Base-by-base conservation (phyloP, 2,329 filamentous ascomycete genomes). In the Hansfordia pulvinata region DNA sequence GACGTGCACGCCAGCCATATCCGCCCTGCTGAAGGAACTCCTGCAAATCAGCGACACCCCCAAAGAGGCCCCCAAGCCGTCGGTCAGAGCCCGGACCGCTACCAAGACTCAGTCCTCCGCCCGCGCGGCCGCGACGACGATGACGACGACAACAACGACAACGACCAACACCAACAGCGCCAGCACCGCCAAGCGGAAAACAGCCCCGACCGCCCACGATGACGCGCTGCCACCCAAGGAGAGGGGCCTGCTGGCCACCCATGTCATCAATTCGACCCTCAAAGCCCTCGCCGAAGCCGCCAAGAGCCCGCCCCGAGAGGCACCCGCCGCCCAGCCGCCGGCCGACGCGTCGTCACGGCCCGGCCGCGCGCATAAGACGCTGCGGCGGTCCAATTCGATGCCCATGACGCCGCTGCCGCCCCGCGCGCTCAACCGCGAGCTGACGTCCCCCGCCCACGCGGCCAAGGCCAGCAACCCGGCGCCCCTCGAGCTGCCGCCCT, bases 261-360 rank as follows among this genome's bases (percentile, higher is more conserved):
- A 84, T 34, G 60, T 83, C 19, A 70, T 84, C 40, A 88, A 86
- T 45, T 58, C 60, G 6, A 64, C 74, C 2, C 58, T 86, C 20
- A 84, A 80, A 41, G 62, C 67, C 8, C 60, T 88, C 4, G 63
- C 64, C n/a, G 73, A 80, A 30, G 72, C 72, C 0, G 60, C 72
- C 12, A 84, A 75, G 44, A 49, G 56, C 3, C 34, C 52, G 4
- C 36, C 49, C 2, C 35, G 41, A 4, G 28, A 47, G 3, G 45
- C 50, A 10, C 42, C 52, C 6, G 38, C 28, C 6, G 33, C 29
- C 20, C 46, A 33, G 32, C 46, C 44, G 37, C 46, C 47, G 10
- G 35, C 50, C 3, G 46, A 51, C 19, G 46, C 53, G 20, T 39
- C 40, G 19, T 42, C 40, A 33, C 54, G 39, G 47, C n/a, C n/a